Evolutionary conservation across 208 protist species (phyloP).

Genomic region (Acanthamoeba culbertsoni): DNA sequence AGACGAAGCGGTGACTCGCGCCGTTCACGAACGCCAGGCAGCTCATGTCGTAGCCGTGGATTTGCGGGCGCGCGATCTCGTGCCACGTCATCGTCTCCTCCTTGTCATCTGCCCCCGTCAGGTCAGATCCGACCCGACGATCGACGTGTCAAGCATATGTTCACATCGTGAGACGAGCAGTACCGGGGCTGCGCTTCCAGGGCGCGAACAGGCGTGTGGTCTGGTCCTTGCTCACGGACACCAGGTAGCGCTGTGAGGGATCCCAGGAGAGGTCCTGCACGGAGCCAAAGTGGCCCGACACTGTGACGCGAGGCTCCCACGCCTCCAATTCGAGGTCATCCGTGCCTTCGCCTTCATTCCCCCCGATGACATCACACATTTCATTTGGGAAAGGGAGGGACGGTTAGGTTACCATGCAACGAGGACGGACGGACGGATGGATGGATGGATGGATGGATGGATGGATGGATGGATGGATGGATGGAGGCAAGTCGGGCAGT

Average conservation of each 20-base stretch:
- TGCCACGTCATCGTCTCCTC: conserved; percentile 65
- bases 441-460: no score
- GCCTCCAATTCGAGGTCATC: not conserved
- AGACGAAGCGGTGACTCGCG: conserved; percentile 62
- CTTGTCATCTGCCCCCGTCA: not conserved
- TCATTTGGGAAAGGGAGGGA: not conserved
- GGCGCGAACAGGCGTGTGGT: conserved; percentile 75
- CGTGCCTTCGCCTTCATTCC: not conserved
- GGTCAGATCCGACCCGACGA: not conserved
- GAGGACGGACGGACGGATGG: no score
- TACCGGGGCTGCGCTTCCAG: not conserved
- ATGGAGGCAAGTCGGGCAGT: no score
- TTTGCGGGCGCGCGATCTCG: conserved; percentile 80
- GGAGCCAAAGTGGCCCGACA: conserved; percentile 70
- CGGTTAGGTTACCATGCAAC: no score
- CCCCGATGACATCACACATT: not conserved
- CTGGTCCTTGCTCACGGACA: conserved; percentile 71
- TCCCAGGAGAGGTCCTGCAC: conserved; percentile 70
- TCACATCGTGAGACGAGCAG: not conserved
- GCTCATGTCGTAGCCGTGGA: conserved; percentile 83
- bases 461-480: no score
- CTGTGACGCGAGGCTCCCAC: conserved; percentile 65
- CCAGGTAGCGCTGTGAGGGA: conserved; percentile 62
- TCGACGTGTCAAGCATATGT: not conserved
- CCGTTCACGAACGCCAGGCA: conserved; percentile 69